A percentile compares a stretch with the other conserved stretches of the same genome.
phyloP scores from a whole-genome alignment of 106 monocot species.

The Chionographis japonica region DNA sequence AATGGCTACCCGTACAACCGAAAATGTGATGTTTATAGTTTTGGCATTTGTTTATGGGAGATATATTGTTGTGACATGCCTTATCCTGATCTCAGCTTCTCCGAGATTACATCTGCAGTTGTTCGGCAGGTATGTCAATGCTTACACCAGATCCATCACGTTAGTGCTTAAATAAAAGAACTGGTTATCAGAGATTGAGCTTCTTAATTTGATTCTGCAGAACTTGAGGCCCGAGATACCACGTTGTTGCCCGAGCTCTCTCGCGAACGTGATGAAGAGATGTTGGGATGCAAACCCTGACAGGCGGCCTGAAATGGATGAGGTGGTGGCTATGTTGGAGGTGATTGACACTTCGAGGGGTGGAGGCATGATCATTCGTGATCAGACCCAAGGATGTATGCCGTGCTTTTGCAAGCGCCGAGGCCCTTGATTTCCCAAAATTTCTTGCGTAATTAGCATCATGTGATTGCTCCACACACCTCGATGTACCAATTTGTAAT shows the following conservation, averaged over 20 bases:
- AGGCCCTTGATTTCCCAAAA: conserved; percentile 47
- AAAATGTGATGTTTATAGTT: conserved; percentile 95
- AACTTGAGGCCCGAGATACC: conserved; percentile 95
- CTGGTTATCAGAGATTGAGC: not conserved
- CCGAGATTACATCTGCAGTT: conserved; percentile 85
- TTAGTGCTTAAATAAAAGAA: too few relatives aligned
- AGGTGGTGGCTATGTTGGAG: conserved; percentile 77
- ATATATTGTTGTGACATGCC: conserved; percentile 99
- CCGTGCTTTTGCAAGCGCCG: conserved; percentile 41
- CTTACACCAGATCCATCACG: not conserved
- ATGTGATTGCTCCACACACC: too few relatives aligned
- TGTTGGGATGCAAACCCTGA: conserved; percentile 94
- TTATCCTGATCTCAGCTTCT: conserved; percentile 86
- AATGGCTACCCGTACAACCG: conserved; percentile 85
- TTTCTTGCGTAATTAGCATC: not conserved
- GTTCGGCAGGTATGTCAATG: conserved; percentile 60
- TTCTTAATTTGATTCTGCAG: conserved; percentile 28
- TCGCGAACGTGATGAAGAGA: conserved; percentile 79
- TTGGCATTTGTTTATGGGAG: conserved; percentile 92
- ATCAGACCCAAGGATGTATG: conserved; percentile 58
- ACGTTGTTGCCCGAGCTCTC: conserved; percentile 69
- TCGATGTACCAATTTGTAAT: too few relatives aligned
- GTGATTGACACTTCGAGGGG: conserved; percentile 87
- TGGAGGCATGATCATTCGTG: conserved; percentile 86
- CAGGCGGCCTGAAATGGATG: conserved; percentile 87